phyloP scores from a whole-genome alignment of 352 stramenopile genomes.

The Achlya hypogyna region DNA sequence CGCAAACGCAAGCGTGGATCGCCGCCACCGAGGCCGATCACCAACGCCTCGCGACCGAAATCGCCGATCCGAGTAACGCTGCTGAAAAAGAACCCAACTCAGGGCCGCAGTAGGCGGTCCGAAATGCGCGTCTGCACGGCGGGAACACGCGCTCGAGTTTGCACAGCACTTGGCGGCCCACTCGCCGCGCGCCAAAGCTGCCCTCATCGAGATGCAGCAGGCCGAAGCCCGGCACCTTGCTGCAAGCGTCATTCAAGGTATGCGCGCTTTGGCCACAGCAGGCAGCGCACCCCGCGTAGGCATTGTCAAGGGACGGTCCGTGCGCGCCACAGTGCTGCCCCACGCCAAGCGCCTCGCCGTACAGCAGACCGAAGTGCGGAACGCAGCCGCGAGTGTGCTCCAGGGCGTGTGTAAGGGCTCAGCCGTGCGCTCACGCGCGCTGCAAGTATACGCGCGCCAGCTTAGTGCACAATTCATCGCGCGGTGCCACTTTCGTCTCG shows the following conservation, averaged over 20 bases:
- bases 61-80: too few species aligned
- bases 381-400: slow-evolving; percentile 9
- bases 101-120: not conserved
- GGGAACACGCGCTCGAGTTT: not conserved
- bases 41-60: too few species aligned
- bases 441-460: slow-evolving; percentile 25
- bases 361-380: not conserved
- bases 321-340: not conserved
- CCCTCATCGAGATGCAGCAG: not conserved
- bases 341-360: not conserved
- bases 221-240: not conserved
- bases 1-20: not conserved
- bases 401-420: slow-evolving; percentile 20
- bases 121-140: not conserved
- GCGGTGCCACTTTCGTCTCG: slow-evolving; percentile 37
- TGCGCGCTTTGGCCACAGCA: not conserved
- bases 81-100: too few species aligned
- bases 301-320: not conserved
- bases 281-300: not conserved
- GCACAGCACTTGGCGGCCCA: not conserved
- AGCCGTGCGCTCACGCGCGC: slow-evolving; percentile 22
- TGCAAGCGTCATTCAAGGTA: slow-evolving; percentile 5
- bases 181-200: not conserved
- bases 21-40: not conserved
- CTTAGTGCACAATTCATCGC: slow-evolving; percentile 61